A percentile compares a stretch with the other conserved stretches of the same genome.
Evolutionary conservation across 2,329 filamentous ascomycete genomes (phyloP).

Genomic region (Trichophyton rubrum): DNA sequence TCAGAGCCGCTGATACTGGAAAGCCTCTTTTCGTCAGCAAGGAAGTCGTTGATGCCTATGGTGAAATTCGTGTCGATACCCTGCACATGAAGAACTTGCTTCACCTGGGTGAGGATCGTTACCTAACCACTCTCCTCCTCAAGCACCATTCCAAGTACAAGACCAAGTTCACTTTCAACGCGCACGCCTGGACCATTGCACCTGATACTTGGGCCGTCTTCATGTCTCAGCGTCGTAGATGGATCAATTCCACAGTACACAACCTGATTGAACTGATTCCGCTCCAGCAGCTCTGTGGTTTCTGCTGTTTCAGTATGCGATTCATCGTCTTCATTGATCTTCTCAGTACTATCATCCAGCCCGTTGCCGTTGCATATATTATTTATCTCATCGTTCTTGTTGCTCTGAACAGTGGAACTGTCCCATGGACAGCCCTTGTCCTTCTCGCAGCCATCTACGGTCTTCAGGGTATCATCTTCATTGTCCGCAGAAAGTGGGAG

Average conservation of each 20-base stretch:
- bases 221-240: slow-evolving; percentile 93
- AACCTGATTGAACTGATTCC: slow-evolving; percentile 94
- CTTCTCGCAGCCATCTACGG: slow-evolving; percentile 92
- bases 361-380: slow-evolving; percentile 81
- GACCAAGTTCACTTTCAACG: slow-evolving; percentile 90
- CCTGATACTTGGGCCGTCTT: slow-evolving; percentile 91
- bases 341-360: slow-evolving; percentile 80
- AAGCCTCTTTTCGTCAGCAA: slow-evolving; percentile 94
- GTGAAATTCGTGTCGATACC: slow-evolving; percentile 90
- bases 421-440: slow-evolving; percentile 80
- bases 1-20: slow-evolving; percentile 83
- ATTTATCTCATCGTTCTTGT: slow-evolving; percentile 74
- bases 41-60: slow-evolving; percentile 76
- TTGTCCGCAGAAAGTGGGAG: slow-evolving; percentile 92
- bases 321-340: slow-evolving; percentile 94
- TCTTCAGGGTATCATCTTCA: slow-evolving; percentile 94
- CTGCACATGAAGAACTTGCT: slow-evolving; percentile 98
- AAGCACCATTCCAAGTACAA: slow-evolving; percentile 91
- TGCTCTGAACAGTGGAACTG: slow-evolving; percentile 45
- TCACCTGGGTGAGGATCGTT: slow-evolving; percentile 94
- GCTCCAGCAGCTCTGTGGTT: slow-evolving; percentile 86
- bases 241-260: slow-evolving; percentile 99
- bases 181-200: slow-evolving; percentile 93
- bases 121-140: slow-evolving; percentile 83
- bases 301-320: slow-evolving; percentile 99